Base-by-base conservation (phyloP, 2,329 filamentous ascomycete genomes). In the Verticillium alfalfae region DNA sequence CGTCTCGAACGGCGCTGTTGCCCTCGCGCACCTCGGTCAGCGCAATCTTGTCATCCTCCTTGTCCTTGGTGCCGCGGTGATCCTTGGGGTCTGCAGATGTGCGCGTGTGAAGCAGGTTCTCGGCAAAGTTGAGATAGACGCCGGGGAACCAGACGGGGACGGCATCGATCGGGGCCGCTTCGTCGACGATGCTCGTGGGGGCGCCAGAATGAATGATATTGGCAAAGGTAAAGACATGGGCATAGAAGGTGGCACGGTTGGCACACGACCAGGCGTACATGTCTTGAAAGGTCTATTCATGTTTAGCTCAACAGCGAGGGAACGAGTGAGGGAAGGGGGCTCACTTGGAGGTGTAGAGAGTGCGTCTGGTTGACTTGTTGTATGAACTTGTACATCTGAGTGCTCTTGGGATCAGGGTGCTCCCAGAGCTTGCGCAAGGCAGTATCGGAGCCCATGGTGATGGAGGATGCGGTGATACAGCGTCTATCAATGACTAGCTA, bases 111-210 rank as follows among this genome's bases (percentile, higher is more conserved):
- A 96, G 84, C 34, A 92, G 75, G 70, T 95, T 96, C 76, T 96
- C 91, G 5, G 91, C 88, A 70, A 88, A 94, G 69, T 93, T 96
- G 67, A 95, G 73, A 5, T 79, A 76, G 1, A 93, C 81, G 36
- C 92, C 92, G 1, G 85, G 77, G 72, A 95, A 96, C 92, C 92
- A 96, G 49, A 79, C 76, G 0, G 92, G 92, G 5, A 94, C 81
- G 16, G 80, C 78, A 63, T 92, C 88, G 72, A 96, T 91, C 1
- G 87, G 85, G 1, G 83, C 80, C 0, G 78, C 79, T 68, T 91
- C 88, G 70, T 96, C 90, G 3, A 95, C 87, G 1, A 89, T 85
- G 10, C 70, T 73, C 0, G 73, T 75, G 69, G 84, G 86, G 4
- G 72, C 75, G 36, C 90, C 90, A 39, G 83, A 80, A 67, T 92